Evolutionary conservation across 345 rosid species (phyloP), one percentile per base, ranked within the genome.

Genomic region (Camelina sativa): DNA sequence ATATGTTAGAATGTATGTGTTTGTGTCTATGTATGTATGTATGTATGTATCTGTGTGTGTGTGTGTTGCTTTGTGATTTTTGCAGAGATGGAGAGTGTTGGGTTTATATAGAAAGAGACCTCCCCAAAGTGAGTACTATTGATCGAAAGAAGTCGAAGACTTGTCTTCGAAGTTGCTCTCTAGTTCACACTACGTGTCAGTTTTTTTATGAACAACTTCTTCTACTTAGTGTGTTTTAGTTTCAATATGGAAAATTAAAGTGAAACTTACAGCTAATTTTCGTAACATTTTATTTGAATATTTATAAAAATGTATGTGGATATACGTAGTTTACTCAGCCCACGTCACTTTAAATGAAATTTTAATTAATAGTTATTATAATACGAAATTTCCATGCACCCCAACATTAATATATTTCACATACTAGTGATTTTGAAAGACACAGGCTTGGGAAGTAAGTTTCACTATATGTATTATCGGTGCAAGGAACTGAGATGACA

Each of bases 131-230:
- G 22, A 66, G 12, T n/a, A 43, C 34, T 40, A 13, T n/a, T 59
- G 60, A 30, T 53, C 55, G 13, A 73, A 0, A 16, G 35, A 8
- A 34, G 37, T 54, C 46, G 2, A 54, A 55, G 23, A 55, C 43
- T 56, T 57, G 32, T 8, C 5, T 8, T 8, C 17, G 16, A 54
- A 30, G 17, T 44, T 50, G 47, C 4, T 8, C 10, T 0, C 4
- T 34, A 8, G 44, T 67, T 50, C 62, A 75, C 78, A 74, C 35
- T 15, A 65, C n/a, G 67, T 67, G 78, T 16, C 52, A 22, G 1
- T n/a, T 0, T 7, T 56, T 69, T 63, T 57, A 17, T 40, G 7
- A 62, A 51, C 60, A 38, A 37, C 43, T 48, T 61, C 12, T 48
- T 47, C 25, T 38, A 11, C 7, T 32, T 32, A 32, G 8, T 32